These are phyloP conservation scores for Neonectria sp. DNA, from an alignment of 2,329 filamentous ascomycete genomes.

Conservation along the genomic window DNA sequence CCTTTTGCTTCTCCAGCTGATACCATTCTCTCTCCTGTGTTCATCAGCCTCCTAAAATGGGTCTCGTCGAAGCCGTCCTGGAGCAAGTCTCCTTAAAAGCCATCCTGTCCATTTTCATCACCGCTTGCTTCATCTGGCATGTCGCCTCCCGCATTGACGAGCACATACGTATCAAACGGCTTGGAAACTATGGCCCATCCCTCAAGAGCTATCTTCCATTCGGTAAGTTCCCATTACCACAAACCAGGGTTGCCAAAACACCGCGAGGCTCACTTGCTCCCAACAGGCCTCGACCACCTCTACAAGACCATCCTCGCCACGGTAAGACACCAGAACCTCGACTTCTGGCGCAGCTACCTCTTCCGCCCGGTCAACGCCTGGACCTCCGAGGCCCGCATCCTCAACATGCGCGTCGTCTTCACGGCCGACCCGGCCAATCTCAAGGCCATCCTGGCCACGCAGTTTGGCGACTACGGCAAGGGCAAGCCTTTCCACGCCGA, in stretches of 20 bases:
- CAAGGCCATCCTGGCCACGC: slow-evolving; percentile 89
- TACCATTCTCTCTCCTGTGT: background rate
- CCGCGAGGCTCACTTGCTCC: background rate
- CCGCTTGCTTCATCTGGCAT: slow-evolving; percentile 56
- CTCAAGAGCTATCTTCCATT: slow-evolving; percentile 60
- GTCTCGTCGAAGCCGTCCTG: slow-evolving; percentile 65
- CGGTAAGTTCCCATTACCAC: slow-evolving; percentile 54
- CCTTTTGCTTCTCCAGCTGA: background rate
- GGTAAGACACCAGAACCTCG: slow-evolving; percentile 68
- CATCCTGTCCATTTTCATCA: slow-evolving; percentile 55
- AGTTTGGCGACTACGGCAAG: slow-evolving; percentile 89
- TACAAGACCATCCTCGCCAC: slow-evolving; percentile 68
- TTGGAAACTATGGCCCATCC: slow-evolving; percentile 60
- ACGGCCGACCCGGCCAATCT: slow-evolving; percentile 91
- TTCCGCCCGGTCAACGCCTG: slow-evolving; percentile 56
- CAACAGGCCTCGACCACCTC: slow-evolving; percentile 74
- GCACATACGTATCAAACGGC: slow-evolving; percentile 59
- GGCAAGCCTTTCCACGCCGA: slow-evolving; percentile 81
- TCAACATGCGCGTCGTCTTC: slow-evolving; percentile 75
- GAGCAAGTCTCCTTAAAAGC: slow-evolving; percentile 60
- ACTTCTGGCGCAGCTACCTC: slow-evolving; percentile 73
- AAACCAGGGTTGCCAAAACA: background rate
- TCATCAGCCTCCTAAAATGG: slow-evolving; percentile 54
- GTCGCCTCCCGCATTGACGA: slow-evolving; percentile 57
- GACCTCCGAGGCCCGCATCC: slow-evolving; percentile 73